Evolutionary conservation across 306 rosid genomes (phyloP).

Genomic region (Canavalia ensiformis): DNA sequence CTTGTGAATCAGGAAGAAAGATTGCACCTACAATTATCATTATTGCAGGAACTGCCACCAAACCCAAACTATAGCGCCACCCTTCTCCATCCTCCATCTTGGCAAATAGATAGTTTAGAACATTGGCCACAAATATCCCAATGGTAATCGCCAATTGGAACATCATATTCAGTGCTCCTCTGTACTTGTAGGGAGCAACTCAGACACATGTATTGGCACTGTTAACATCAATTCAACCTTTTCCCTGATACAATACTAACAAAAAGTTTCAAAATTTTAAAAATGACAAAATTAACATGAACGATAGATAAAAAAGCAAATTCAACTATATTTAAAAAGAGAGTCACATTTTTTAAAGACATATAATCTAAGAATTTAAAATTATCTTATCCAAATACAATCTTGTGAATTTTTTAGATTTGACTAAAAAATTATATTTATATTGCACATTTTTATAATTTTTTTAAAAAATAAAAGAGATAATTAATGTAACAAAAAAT

Average conservation of each 20-base stretch:
- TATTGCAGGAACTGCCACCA: not conserved
- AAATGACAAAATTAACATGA: not conserved
- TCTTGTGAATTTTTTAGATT: no score
- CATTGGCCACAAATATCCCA: not conserved
- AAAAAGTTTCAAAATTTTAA: not conserved
- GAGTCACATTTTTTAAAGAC: no score
- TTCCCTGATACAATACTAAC: no score
- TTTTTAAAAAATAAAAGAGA: no score
- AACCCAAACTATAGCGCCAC: slow-evolving; percentile 12
- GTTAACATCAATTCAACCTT: no score
- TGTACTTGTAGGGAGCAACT: slow-evolving; percentile 13
- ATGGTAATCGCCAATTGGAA: not conserved
- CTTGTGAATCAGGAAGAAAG: not conserved
- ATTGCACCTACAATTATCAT: not conserved
- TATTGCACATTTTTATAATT: no score
- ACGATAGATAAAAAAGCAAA: no score
- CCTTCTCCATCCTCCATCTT: not conserved
- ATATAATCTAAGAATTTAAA: no score
- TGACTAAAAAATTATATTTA: no score
- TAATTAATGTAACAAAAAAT: no score
- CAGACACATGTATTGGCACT: not conserved
- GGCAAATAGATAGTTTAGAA: not conserved
- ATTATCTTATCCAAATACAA: no score
- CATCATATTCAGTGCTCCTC: slow-evolving; percentile 19
- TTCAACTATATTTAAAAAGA: no score